Conservation (phyloP, 257 asterid species). For the Capsicum rhomboideum region DNA sequence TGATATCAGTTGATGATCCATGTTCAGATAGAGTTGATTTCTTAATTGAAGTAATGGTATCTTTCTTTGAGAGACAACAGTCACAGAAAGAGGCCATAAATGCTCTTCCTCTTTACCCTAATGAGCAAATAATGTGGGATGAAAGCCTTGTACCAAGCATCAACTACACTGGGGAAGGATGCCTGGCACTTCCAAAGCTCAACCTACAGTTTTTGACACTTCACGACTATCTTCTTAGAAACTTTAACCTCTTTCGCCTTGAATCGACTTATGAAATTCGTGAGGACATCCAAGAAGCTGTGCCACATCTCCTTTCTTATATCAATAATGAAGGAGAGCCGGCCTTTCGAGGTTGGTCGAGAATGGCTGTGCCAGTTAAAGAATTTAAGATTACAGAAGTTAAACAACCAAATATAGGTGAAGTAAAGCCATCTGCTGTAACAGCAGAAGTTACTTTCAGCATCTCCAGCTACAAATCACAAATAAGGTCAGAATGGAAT, state of each 20-base stretch:
- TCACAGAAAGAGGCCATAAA: conserved; percentile 97
- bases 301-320: conserved; percentile 89
- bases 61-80: conserved; percentile 89
- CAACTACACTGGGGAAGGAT: conserved; percentile 99
- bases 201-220: conserved; percentile 92
- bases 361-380: conserved; percentile 97
- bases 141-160: conserved; percentile 99
- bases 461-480: conserved; percentile 89
- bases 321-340: conserved; percentile 90
- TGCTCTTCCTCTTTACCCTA: conserved; percentile 95
- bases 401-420: conserved; percentile 96
- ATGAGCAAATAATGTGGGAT: conserved; percentile 99
- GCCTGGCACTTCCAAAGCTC: conserved; percentile 97
- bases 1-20: conserved; percentile 73
- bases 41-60: conserved; percentile 82
- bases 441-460: conserved; percentile 90
- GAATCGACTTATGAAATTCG: conserved; percentile 99
- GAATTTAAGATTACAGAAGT: conserved; percentile 69
- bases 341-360: conserved; percentile 99
- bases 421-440: conserved; percentile 88
- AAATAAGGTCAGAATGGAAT: conserved; percentile 97
- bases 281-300: conserved; percentile 98
- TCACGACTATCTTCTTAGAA: conserved; percentile 95
- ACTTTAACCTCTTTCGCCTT: conserved; percentile 96
- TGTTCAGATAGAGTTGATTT: conserved; percentile 96